These are phyloP conservation scores for Linderina pennispora DNA, from an alignment of 192 early-diverging fungal genomes.

Conservation along the genomic window DNA sequence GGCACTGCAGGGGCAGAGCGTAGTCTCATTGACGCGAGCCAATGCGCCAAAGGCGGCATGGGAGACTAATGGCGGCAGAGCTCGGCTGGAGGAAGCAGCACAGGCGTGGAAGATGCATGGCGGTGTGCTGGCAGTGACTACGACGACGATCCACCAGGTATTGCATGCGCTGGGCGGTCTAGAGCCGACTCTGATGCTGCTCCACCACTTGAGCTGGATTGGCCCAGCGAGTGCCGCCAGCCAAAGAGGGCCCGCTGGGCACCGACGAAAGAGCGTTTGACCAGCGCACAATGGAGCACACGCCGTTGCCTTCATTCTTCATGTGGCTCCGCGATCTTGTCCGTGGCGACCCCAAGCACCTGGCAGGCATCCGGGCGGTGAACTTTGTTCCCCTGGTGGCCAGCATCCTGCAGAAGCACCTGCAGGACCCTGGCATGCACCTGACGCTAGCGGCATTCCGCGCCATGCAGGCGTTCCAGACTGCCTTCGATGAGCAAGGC, in stretches of 20 bases:
- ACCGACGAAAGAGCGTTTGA: conserved; percentile 26
- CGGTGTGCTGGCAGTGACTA: conserved; percentile 7
- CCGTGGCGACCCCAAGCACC: conserved; percentile 15
- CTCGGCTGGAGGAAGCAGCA: conserved; percentile 9
- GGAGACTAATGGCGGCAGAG: conserved; percentile 6
- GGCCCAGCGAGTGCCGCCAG: conserved; percentile 11
- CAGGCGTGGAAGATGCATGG: conserved; percentile 25
- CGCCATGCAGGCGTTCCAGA: conserved; percentile 28
- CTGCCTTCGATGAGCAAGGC: conserved; percentile 26
- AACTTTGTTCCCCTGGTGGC: conserved; percentile 21
- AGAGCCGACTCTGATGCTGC: conserved; percentile 15
- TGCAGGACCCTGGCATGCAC: conserved; percentile 4
- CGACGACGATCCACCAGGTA: conserved; percentile 19
- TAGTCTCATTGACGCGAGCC: conserved; percentile 3
- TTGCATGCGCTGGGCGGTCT: conserved; percentile 22
- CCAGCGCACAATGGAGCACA: conserved; percentile 12
- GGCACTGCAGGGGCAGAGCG: neutral
- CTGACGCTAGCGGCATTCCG: conserved; percentile 23
- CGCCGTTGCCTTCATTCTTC: conserved; percentile 25
- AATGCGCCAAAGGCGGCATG: neutral
- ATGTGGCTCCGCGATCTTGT: conserved; percentile 27
- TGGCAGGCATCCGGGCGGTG: conserved; percentile 9
- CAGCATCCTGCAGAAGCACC: conserved; percentile 14
- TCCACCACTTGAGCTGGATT: conserved; percentile 31
- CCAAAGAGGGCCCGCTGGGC: conserved; percentile 26